phyloP scores from a whole-genome alignment of 1,284 basidiomycete genomes.

The Naganishia albida region DNA sequence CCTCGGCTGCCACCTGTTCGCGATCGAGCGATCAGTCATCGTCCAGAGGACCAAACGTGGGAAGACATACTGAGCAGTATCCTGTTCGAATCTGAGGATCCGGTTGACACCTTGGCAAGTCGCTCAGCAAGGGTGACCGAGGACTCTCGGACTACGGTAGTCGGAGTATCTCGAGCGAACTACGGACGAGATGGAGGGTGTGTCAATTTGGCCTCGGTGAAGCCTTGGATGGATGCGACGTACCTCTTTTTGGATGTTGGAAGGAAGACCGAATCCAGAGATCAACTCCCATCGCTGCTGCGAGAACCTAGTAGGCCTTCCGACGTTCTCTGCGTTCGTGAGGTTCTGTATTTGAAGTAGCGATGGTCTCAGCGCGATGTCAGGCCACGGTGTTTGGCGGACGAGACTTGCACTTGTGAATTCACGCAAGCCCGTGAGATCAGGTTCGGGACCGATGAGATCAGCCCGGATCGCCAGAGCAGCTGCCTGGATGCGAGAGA shows the following conservation, averaged over 20 bases:
- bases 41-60: neutral
- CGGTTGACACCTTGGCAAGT: slow-evolving; percentile 38
- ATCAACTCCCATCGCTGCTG: slow-evolving; percentile 40
- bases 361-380: too few relatives aligned
- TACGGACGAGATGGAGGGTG: neutral
- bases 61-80: slow-evolving; percentile 23
- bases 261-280: slow-evolving; percentile 46
- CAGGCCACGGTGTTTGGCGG: too few relatives aligned
- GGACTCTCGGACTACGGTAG: slow-evolving; percentile 45
- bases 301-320: slow-evolving; percentile 43
- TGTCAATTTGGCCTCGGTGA: neutral
- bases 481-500: slow-evolving; percentile 6
- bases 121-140: slow-evolving; percentile 45
- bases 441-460: slow-evolving; percentile 25
- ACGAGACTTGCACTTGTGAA: slow-evolving; percentile 18
- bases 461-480: slow-evolving; percentile 25
- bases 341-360: neutral
- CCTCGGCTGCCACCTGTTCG: slow-evolving; percentile 70
- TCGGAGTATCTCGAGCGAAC: slow-evolving; percentile 41
- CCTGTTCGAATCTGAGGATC: slow-evolving; percentile 16
- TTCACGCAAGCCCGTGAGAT: slow-evolving; percentile 18
- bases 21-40: slow-evolving; percentile 30
- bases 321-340: slow-evolving; percentile 37
- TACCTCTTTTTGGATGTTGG: slow-evolving; percentile 46
- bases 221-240: slow-evolving; percentile 5